Evolutionary conservation across 257 asterid genomes (phyloP).

Genomic region (Solanum commersonii): DNA sequence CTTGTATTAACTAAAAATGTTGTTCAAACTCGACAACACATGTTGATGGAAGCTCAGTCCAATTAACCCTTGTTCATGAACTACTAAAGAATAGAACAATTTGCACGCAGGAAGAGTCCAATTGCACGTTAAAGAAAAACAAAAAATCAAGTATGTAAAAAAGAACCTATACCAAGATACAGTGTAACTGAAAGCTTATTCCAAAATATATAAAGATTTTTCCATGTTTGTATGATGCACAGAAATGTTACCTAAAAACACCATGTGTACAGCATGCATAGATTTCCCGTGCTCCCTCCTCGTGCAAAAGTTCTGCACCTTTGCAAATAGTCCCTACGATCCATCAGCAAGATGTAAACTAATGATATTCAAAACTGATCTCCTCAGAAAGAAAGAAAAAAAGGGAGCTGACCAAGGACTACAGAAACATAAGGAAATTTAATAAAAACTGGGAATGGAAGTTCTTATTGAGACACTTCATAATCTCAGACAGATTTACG

Average conservation of each 20-base stretch:
- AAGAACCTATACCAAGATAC: neutral
- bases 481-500: neutral
- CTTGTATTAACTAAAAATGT: neutral
- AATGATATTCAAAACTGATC: neutral
- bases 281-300: slow-evolving; percentile 92
- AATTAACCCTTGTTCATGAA: neutral
- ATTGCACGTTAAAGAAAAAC: neutral
- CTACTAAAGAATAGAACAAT: neutral
- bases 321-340: slow-evolving; percentile 76
- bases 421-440: neutral
- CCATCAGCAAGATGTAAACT: slow-evolving; percentile 10
- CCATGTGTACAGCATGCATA: slow-evolving; percentile 96
- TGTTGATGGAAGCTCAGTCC: neutral
- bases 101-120: neutral
- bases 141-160: neutral
- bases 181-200: neutral
- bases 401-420: neutral
- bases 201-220: neutral
- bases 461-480: neutral
- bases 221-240: neutral
- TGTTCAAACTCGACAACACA: neutral
- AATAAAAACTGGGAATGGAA: neutral
- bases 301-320: slow-evolving; percentile 87
- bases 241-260: slow-evolving; percentile 58
- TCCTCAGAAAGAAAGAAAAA: neutral